Evolutionary conservation across 352 stramenopile genomes (phyloP), one percentile per base, ranked within the genome.

Genomic region (Phytophthora agathidicida): DNA sequence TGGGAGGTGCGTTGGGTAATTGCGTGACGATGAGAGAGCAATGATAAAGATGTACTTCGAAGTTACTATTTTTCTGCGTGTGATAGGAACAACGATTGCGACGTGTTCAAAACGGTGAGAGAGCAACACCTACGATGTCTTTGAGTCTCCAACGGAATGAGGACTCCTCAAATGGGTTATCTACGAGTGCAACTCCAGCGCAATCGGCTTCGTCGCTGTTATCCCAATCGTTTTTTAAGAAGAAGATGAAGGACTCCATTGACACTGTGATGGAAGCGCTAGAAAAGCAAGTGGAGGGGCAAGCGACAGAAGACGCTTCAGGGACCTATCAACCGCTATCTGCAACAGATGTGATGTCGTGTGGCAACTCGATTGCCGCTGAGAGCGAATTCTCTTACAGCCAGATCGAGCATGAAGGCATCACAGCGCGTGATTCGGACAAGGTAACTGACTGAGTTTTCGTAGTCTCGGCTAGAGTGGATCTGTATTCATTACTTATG

Each of bases 181-280:
- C 32, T 27, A 57, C 61, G 23, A 71, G 48, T 27, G 58, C 53
- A 14, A 69, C 71, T 1, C 66, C 80, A 14, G 69, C 72, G 7
- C 57, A 71, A n/a, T 71, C 70, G 5, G 36, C 73, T 17, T 78
- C 77, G 5, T 81, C 80, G 24, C 47, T 90, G 20, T 48, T 96
- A 10, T 94, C 86, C 2, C 86, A 96, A 41, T 94, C 86, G 11
- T 86, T 86, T 73, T 96, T 93, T 36, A 67, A 75, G 5, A 68
- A 89, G n/a, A 89, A 88, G 31, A 89, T 94, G 74, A 71, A 85
- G 58, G 66, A 83, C 7, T 88, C 84, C 8, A 50, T 89, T 7
- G 60, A 80, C n/a, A 31, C 50, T 3, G 76, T 96, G 6, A 63
- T 96, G 22, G 23, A 75, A 9, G 50, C 75, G 24, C 64, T 93